Base-by-base conservation (phyloP, 2,329 filamentous ascomycete genomes). In the Cladobotryum mycophilum region DNA sequence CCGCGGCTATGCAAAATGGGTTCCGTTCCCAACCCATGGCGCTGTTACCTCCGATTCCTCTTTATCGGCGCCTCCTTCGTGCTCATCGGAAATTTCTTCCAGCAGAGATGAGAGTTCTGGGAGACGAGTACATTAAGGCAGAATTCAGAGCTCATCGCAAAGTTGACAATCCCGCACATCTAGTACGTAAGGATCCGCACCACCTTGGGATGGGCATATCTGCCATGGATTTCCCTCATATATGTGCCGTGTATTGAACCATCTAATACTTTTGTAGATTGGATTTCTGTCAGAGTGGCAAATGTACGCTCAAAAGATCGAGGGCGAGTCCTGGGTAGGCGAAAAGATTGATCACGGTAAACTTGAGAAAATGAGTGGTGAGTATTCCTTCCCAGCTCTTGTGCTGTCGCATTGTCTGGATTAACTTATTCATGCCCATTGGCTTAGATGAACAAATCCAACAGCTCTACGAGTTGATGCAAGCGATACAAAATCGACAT, bases 211-310 rank as follows among this genome's bases (percentile, higher is more conserved):
- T 12, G 15, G 40, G 17, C 18, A 11, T 20, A 13, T 11, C 6
- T 43, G 6, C 36, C 11, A n/a, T 38, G n/a, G 15, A 41, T n/a
- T 5, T 9, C 15, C 2, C 14, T 14, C 14, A 3, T 5, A 6
- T n/a, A 2, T 34, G 17, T 14, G 4, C 20, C 5, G 11, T 25
- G n/a, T 34, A 8, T 20, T 14, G 15, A 20, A 43, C 17, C 4
- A 41, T 12, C 13, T 41, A 33, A 45, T 20, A 20, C 17, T 47
- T 18, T 38, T 33, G 5, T 58, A 95, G 89, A 89, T 97, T 61
- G 93, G 92, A 2, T 99, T 99, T 68, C 76, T 99, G 59, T 92
- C 88, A 0, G 91, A 97, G 68, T 99, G 92, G 92, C 93, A 99
- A 68, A 73, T 89, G 47, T 99, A 97, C 64, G 91, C 90, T 2